phyloP scores from a whole-genome alignment of 2,329 filamentous ascomycete genomes.

The Aschersonia sp. region DNA sequence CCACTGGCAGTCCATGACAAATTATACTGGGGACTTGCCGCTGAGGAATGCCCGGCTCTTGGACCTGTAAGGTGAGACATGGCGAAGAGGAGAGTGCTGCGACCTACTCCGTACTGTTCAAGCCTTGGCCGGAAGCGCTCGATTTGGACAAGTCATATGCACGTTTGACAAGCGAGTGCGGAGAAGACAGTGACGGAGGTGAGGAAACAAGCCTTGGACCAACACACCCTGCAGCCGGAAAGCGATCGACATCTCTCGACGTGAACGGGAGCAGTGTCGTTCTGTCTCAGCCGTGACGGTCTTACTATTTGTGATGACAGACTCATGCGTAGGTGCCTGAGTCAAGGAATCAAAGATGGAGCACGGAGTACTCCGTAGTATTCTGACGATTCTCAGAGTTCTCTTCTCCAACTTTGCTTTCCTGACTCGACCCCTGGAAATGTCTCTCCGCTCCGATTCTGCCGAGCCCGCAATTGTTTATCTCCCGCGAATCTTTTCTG shows the following conservation, averaged over 20 bases:
- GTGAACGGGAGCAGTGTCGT: too few species aligned
- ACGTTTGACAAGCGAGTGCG: neutral
- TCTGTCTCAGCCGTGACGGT: too few species aligned
- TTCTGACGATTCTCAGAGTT: neutral
- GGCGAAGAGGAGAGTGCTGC: neutral
- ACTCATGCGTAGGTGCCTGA: neutral
- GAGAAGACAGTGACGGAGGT: too few species aligned
- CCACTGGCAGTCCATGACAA: neutral
- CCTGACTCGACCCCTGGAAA: neutral
- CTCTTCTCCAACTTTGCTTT: neutral
- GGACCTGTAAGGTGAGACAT: neutral
- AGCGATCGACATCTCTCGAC: too few species aligned
- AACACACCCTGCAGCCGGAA: too few species aligned
- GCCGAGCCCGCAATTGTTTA: neutral
- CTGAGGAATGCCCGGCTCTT: neutral
- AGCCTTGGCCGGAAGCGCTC: neutral
- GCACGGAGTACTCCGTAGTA: neutral
- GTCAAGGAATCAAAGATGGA: neutral
- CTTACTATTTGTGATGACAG: neutral
- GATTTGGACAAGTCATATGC: neutral
- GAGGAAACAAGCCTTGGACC: too few species aligned
- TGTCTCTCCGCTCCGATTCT: neutral
- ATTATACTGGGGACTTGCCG: neutral
- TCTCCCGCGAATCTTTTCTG: too few species aligned
- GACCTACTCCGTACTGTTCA: too few species aligned